These are phyloP conservation scores for Leccinum longicurvipes DNA, from an alignment of 768 basidiomycete genomes.

Conservation along the genomic window DNA sequence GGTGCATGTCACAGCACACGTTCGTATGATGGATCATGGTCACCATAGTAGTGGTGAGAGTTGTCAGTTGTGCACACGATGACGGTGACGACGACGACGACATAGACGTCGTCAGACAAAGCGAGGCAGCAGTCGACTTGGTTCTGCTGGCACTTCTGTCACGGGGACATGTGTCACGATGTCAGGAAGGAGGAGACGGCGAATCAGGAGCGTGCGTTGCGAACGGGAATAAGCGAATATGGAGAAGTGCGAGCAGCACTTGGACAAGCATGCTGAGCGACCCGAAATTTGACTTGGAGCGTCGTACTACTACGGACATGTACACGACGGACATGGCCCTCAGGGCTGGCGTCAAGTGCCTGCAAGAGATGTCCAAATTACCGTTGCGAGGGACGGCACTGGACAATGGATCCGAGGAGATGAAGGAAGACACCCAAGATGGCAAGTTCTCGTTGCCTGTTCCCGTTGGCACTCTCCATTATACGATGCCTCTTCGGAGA, in stretches of 20 bases:
- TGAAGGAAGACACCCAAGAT: not conserved
- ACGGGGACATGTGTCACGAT: too few species aligned
- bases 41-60: too few species aligned
- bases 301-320: not conserved
- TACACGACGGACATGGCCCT: not conserved
- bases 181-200: too few species aligned
- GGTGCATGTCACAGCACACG: too few species aligned
- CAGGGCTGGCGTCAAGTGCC: not conserved
- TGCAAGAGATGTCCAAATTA: not conserved
- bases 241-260: too few species aligned
- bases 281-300: too few species aligned
- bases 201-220: not conserved
- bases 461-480: too few species aligned
- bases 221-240: slow-evolving; percentile 1
- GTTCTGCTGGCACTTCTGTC: not conserved
- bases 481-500: not conserved
- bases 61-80: slow-evolving; percentile 80
- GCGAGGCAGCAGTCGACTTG: not conserved
- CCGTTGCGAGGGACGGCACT: slow-evolving; percentile 3
- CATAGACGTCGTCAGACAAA: not conserved
- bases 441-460: not conserved
- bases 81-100: not conserved
- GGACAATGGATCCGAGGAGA: not conserved
- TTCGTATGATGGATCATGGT: too few species aligned
- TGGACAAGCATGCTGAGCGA: too few species aligned